Evolutionary conservation across 352 stramenopile genomes (phyloP).

Genomic region (Pythium phragmitis): DNA sequence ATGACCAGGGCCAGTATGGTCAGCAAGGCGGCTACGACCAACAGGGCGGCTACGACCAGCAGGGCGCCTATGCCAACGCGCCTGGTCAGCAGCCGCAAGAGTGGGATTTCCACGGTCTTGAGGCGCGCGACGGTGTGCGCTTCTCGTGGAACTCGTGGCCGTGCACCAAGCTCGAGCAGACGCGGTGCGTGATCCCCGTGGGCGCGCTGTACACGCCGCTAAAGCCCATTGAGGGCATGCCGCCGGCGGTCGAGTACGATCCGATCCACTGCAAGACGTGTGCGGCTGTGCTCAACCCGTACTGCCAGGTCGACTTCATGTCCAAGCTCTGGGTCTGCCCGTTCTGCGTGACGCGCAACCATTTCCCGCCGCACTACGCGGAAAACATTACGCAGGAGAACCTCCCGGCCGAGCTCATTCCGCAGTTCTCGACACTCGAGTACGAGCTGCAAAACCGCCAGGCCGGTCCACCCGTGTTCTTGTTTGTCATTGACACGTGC

Average conservation of each 20-base stretch:
- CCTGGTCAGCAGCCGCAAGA: slow-evolving; percentile 75
- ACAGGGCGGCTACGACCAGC: slow-evolving; percentile 34
- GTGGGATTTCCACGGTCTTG: slow-evolving; percentile 84
- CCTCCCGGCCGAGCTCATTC: slow-evolving; percentile 98
- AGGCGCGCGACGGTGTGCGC: slow-evolving; percentile 92
- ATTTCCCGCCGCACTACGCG: slow-evolving; percentile 94
- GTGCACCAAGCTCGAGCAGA: slow-evolving; percentile 97
- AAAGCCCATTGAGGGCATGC: slow-evolving; percentile 95
- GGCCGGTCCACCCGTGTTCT: slow-evolving; percentile 96
- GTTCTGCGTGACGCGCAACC: slow-evolving; percentile 99
- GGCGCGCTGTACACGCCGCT: slow-evolving; percentile 95
- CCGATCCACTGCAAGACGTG: slow-evolving; percentile 98
- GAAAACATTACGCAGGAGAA: slow-evolving; percentile 99
- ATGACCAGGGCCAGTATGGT: slow-evolving; percentile 38
- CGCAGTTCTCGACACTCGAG: slow-evolving; percentile 99
- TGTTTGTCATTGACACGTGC: slow-evolving; percentile 99
- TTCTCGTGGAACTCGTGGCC: slow-evolving; percentile 99
- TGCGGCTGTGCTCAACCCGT: slow-evolving; percentile 97
- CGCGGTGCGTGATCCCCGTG: slow-evolving; percentile 96
- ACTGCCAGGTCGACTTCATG: slow-evolving; percentile 98
- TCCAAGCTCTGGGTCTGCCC: slow-evolving; percentile 99
- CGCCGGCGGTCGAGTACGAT: slow-evolving; percentile 95
- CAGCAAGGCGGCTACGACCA: slow-evolving; percentile 37
- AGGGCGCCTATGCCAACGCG: slow-evolving; percentile 35
- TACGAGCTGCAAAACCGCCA: slow-evolving; percentile 96